phyloP scores from a whole-genome alignment of 495 filamentous ascomycete genomes.

The Penicillium bovifimosum region DNA sequence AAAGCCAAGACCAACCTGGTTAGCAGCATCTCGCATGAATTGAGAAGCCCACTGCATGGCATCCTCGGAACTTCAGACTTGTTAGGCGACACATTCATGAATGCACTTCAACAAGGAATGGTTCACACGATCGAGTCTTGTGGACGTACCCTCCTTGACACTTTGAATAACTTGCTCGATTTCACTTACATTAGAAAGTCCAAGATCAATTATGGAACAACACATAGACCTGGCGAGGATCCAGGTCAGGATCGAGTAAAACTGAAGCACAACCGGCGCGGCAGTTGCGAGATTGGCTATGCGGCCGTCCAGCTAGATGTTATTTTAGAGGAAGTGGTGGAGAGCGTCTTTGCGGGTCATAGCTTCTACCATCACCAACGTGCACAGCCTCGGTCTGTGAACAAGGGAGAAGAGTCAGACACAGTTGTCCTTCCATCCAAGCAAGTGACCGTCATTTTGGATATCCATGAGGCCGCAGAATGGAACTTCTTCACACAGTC shows the following conservation, averaged over 20 bases:
- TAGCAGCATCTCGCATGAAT: conserved; percentile 64
- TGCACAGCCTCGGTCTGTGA: conserved; percentile 4
- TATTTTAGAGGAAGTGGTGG: conserved; percentile 54
- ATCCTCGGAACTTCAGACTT: conserved; percentile 60
- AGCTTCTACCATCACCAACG: conserved; percentile 26
- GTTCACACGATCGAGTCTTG: conserved; percentile 62
- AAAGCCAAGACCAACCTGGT: conserved; percentile 61
- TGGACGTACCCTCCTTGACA: conserved; percentile 61
- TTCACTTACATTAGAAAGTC: conserved; percentile 35
- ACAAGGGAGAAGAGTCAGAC: not conserved
- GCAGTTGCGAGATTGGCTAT: no score
- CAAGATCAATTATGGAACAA: no score
- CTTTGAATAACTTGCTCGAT: conserved; percentile 61
- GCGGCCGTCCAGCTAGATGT: conserved; percentile 36
- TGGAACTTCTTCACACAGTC: conserved; percentile 56
- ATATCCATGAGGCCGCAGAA: conserved; percentile 45
- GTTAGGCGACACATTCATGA: conserved; percentile 50
- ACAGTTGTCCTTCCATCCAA: conserved; percentile 4
- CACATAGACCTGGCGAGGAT: not conserved
- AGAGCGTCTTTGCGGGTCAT: conserved; percentile 52
- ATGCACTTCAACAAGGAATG: conserved; percentile 51
- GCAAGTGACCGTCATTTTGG: conserved; percentile 48
- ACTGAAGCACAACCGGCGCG: no score
- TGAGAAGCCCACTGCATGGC: conserved; percentile 62
- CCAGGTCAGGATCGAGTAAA: conserved; percentile 1